These are phyloP conservation scores for Paecilomyces formosus DNA, from an alignment of 2,329 filamentous ascomycete genomes.

Conservation along the genomic window DNA sequence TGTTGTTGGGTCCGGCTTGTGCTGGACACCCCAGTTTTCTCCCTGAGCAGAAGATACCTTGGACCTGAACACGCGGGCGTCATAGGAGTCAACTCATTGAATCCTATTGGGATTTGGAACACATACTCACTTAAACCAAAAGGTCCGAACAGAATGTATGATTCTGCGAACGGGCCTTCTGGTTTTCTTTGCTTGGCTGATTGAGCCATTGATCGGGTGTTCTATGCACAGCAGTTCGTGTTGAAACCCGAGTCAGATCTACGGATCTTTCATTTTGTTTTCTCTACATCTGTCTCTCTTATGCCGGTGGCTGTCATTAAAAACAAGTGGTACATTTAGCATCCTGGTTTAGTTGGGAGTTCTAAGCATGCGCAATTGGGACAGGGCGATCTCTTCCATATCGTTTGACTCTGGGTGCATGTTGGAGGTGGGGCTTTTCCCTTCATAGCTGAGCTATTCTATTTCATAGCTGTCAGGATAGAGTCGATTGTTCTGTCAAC, in stretches of 20 bases:
- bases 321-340: background rate
- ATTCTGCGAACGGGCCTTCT: background rate
- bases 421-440: background rate
- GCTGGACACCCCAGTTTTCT: background rate
- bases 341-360: background rate
- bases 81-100: background rate
- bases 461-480: background rate
- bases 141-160: background rate
- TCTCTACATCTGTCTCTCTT: background rate
- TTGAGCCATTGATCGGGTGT: background rate
- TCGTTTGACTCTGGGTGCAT: background rate
- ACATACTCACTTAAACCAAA: background rate
- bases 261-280: background rate
- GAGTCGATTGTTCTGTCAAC: background rate
- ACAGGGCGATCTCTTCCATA: background rate
- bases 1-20: background rate
- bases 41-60: background rate
- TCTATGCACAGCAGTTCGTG: background rate
- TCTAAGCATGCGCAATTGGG: background rate
- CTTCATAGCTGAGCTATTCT: background rate
- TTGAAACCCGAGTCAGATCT: background rate
- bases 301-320: background rate
- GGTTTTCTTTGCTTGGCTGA: background rate
- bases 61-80: background rate
- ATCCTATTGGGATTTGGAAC: background rate